These are phyloP conservation scores for Stemphylium beticola DNA, from an alignment of 2,329 filamentous ascomycete genomes.

Conservation along the genomic window DNA sequence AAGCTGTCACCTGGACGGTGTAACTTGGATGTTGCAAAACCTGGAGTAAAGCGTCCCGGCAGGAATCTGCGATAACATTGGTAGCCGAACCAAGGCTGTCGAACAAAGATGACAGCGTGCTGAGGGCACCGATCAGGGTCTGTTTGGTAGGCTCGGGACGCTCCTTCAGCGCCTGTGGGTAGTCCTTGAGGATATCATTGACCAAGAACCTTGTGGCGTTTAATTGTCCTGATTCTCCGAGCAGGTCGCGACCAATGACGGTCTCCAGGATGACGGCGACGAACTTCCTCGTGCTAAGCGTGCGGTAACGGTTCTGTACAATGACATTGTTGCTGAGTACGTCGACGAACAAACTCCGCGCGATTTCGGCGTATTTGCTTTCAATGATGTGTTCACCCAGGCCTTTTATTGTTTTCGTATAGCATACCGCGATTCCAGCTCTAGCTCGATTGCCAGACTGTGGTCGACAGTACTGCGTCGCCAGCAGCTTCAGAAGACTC, in stretches of 20 bases:
- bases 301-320: slow-evolving; percentile 82
- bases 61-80: slow-evolving; percentile 77
- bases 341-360: slow-evolving; percentile 80
- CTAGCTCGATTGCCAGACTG: slow-evolving; percentile 81
- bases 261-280: slow-evolving; percentile 84
- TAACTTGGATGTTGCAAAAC: slow-evolving; percentile 95
- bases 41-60: slow-evolving; percentile 85
- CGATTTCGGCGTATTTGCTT: slow-evolving; percentile 78
- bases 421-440: slow-evolving; percentile 85
- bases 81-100: slow-evolving; percentile 81
- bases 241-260: slow-evolving; percentile 77
- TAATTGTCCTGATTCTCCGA: slow-evolving; percentile 88
- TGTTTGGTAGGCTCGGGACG: slow-evolving; percentile 88
- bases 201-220: slow-evolving; percentile 81
- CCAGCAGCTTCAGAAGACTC: slow-evolving; percentile 80
- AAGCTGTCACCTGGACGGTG: slow-evolving; percentile 89
- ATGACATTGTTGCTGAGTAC: slow-evolving; percentile 78
- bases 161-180: slow-evolving; percentile 87
- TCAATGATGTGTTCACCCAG: slow-evolving; percentile 86
- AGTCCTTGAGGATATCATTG: slow-evolving; percentile 91
- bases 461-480: slow-evolving; percentile 77
- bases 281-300: slow-evolving; percentile 83
- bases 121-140: slow-evolving; percentile 77
- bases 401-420: slow-evolving; percentile 77
- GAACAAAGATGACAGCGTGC: slow-evolving; percentile 80